phyloP scores from a whole-genome alignment of 352 stramenopile genomes.

The Globisporangium splendens region DNA sequence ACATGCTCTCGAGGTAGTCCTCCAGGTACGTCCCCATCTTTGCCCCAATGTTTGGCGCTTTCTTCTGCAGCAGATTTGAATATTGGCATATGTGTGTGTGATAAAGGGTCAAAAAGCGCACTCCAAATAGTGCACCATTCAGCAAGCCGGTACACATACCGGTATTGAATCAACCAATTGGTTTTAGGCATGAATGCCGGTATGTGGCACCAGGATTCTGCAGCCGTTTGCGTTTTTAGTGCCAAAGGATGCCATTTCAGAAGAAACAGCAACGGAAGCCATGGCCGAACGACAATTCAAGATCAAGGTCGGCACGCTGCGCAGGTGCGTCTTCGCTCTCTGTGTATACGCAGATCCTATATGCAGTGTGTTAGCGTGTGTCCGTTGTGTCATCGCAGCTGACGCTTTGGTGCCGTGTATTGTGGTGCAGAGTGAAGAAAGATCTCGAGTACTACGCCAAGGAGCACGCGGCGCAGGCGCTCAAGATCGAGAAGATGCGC shows the following conservation, averaged over 20 bases:
- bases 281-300: constrained; percentile 75
- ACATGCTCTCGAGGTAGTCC: constrained; percentile 87
- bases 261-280: background rate
- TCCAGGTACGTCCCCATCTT: constrained; percentile 85
- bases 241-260: background rate
- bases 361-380: background rate
- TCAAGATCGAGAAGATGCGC: constrained; percentile 69
- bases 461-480: constrained; percentile 51
- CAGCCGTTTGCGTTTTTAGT: background rate
- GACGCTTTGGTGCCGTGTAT: no score
- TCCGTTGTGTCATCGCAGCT: no score
- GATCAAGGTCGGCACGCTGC: constrained; percentile 81
- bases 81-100: no score
- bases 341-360: no score
- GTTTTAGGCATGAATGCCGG: no score
- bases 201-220: background rate
- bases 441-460: constrained; percentile 81
- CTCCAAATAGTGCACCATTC: no score
- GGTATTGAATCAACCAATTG: no score
- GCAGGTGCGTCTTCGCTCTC: constrained; percentile 31
- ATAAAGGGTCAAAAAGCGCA: no score
- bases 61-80: no score
- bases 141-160: no score
- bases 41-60: background rate
- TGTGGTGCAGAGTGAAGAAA: constrained; percentile 59